phyloP scores from a whole-genome alignment of 139 green algal species.

The Picochlorum sp. region DNA sequence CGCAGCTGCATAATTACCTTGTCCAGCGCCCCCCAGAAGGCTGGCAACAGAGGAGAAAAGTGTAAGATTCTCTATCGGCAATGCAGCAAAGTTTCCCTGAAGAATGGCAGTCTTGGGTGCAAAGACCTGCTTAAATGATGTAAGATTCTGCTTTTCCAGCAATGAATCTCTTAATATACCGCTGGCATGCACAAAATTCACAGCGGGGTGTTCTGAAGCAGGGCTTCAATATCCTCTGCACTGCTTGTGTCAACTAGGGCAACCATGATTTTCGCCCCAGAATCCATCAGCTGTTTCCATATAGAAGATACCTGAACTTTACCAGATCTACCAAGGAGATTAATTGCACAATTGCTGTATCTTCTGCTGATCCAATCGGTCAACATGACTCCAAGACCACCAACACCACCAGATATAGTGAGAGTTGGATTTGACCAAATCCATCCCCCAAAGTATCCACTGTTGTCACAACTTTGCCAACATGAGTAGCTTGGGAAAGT shows the following conservation, averaged over 20 bases:
- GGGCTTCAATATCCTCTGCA: neutral
- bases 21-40: conserved; percentile 30
- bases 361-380: conserved; percentile 15
- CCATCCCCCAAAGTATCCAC: neutral
- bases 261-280: conserved; percentile 10
- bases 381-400: conserved; percentile 9
- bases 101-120: conserved; percentile 22
- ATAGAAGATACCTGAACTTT: neutral
- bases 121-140: conserved; percentile 35
- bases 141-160: conserved; percentile 45
- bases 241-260: conserved; percentile 1
- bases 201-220: conserved; percentile 4
- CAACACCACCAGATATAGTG: neutral
- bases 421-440: neutral
- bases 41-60: conserved; percentile 61
- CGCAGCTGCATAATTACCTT: conserved; percentile 42
- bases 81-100: neutral
- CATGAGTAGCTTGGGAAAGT: conserved; percentile 60
- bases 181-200: conserved; percentile 56
- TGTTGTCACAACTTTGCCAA: conserved; percentile 65
- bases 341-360: neutral
- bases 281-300: neutral
- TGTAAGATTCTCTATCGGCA: conserved; percentile 14
- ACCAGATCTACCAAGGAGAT: conserved; percentile 10
- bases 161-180: conserved; percentile 62